phyloP scores from a whole-genome alignment of 1,284 basidiomycete genomes.

The Trichosporon inkin region DNA sequence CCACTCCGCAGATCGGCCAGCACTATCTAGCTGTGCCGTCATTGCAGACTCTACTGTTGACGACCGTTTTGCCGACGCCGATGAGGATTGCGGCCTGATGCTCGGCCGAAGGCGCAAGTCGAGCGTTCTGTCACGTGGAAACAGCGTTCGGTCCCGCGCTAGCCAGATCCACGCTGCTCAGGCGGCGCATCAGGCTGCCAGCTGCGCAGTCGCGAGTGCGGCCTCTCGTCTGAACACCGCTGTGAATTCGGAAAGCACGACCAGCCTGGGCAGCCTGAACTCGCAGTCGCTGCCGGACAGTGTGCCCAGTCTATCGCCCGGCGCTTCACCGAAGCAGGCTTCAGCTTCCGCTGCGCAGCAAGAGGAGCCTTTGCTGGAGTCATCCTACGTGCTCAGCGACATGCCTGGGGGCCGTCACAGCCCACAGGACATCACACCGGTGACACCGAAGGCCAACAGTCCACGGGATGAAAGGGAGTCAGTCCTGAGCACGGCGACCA shows the following conservation, averaged over 20 bases:
- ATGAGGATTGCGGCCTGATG: slow-evolving; percentile 1
- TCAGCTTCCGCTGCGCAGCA: neutral
- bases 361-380: neutral
- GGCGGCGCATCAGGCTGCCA: slow-evolving; percentile 1
- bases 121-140: neutral
- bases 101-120: slow-evolving; percentile 4
- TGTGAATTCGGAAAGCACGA: neutral
- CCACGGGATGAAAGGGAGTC: neutral
- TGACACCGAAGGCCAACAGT: slow-evolving; percentile 6
- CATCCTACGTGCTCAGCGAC: neutral
- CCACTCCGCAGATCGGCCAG: neutral
- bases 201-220: neutral
- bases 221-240: neutral
- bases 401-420: neutral
- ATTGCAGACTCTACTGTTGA: neutral
- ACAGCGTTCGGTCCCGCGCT: slow-evolving; percentile 2
- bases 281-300: neutral
- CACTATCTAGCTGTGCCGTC: neutral
- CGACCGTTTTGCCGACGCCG: slow-evolving; percentile 2
- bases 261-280: neutral
- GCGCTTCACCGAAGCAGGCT: neutral
- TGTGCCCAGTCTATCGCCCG: neutral
- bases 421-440: neutral
- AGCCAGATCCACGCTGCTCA: slow-evolving; percentile 6
- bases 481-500: neutral